These are phyloP conservation scores for Backusella westeae DNA, from an alignment of 192 early-diverging fungal genomes.

Conservation along the genomic window DNA sequence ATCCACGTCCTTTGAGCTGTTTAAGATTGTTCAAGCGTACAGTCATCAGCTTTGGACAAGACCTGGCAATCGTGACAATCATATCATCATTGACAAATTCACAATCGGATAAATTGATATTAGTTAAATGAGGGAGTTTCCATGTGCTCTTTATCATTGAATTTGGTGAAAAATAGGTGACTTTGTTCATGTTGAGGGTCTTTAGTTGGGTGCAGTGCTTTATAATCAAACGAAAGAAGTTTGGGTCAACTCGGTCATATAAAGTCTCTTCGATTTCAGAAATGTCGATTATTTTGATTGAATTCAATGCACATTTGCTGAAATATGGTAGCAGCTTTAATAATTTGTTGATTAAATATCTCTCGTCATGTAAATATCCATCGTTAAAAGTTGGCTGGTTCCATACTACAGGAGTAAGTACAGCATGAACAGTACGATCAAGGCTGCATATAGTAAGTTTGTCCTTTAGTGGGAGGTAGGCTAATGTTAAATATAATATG, in stretches of 20 bases:
- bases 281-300: neutral
- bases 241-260: neutral
- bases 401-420: neutral
- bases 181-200: neutral
- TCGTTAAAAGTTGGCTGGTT: neutral
- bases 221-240: conserved; percentile 1
- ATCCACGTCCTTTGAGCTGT: neutral
- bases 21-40: neutral
- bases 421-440: neutral
- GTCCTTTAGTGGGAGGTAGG: neutral
- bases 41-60: neutral
- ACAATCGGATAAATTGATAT: conserved; percentile 1
- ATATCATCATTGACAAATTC: neutral
- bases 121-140: neutral
- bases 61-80: conserved; percentile 1
- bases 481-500: neutral
- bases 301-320: neutral
- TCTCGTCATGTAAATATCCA: neutral
- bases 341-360: conserved; percentile 2
- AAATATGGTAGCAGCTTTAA: neutral
- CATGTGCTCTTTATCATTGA: neutral
- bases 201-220: neutral
- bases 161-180: neutral
- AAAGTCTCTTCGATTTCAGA: neutral
- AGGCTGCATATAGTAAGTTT: neutral